These are phyloP conservation scores for Botrytis deweyae DNA, from an alignment of 2,329 filamentous ascomycete species.

Conservation along the genomic window DNA sequence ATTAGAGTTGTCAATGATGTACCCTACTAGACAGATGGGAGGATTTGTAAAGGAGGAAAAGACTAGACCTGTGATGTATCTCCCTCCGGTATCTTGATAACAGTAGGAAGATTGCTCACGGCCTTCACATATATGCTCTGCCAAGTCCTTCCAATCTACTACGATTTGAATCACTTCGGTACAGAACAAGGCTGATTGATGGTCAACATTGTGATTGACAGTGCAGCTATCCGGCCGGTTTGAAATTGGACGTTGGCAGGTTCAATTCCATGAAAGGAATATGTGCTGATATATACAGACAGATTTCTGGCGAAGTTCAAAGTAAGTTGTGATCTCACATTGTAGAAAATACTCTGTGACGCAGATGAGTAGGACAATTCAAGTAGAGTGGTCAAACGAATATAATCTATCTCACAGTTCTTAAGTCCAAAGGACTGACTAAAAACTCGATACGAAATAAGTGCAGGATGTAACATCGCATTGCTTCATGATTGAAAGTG, in stretches of 20 bases:
- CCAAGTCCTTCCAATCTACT: neutral
- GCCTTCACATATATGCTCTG: neutral
- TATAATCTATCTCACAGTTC: neutral
- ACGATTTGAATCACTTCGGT: too few species aligned
- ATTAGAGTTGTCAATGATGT: neutral
- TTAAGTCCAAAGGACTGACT: neutral
- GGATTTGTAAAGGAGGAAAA: neutral
- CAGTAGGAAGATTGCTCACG: too few species aligned
- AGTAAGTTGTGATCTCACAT: neutral
- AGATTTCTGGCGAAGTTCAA: neutral
- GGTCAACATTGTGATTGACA: neutral
- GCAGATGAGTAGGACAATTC: neutral
- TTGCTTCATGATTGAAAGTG: neutral
- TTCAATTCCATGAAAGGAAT: neutral
- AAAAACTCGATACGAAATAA: neutral
- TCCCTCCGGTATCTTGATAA: neutral
- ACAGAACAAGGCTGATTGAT: neutral
- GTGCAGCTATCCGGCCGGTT: neutral
- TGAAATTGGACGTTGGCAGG: neutral
- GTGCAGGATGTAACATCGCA: neutral
- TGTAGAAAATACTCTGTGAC: neutral
- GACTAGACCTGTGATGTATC: neutral
- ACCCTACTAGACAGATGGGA: accelerated
- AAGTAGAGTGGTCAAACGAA: neutral
- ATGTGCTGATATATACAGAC: too few species aligned